phyloP scores from a whole-genome alignment of 371 early-diverging fungal species.

The Rhizopus delemar region DNA sequence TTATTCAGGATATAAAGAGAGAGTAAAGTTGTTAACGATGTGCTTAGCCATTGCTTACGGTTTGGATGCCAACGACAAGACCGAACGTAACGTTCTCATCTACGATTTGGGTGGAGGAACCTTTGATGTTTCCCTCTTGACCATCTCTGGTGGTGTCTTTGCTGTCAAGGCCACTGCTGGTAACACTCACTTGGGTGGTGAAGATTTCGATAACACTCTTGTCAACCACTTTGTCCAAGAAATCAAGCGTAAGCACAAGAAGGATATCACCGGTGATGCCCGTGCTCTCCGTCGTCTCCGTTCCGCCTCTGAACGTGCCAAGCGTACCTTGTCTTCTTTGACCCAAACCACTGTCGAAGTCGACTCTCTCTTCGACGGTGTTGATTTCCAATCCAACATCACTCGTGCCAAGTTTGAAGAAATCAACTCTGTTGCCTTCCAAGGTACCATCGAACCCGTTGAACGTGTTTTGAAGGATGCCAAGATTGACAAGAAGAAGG shows the following conservation, averaged over 20 bases:
- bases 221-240: slow-evolving; percentile 81
- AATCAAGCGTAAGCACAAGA: slow-evolving; percentile 84
- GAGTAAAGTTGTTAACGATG: background rate
- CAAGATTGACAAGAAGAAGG: slow-evolving; percentile 88
- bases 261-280: slow-evolving; percentile 80
- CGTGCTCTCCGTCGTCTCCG: slow-evolving; percentile 93
- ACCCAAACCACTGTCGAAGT: slow-evolving; percentile 85
- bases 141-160: slow-evolving; percentile 88
- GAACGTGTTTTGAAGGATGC: slow-evolving; percentile 87
- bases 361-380: slow-evolving; percentile 89
- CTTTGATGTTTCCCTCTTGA: slow-evolving; percentile 92
- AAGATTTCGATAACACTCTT: slow-evolving; percentile 94
- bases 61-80: slow-evolving; percentile 72
- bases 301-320: slow-evolving; percentile 95
- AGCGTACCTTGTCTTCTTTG: slow-evolving; percentile 92
- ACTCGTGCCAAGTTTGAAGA: slow-evolving; percentile 95
- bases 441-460: slow-evolving; percentile 82
- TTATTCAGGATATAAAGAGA: background rate
- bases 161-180: slow-evolving; percentile 96
- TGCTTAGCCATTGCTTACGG: slow-evolving; percentile 88
- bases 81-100: slow-evolving; percentile 86
- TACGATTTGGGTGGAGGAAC: slow-evolving; percentile 97
- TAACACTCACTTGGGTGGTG: slow-evolving; percentile 97
- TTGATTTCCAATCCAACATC: slow-evolving; percentile 86
- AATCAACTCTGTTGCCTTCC: slow-evolving; percentile 85